Percentiles rank a stretch among this genome's conserved stretches.
Conservation (phyloP, 2,329 filamentous ascomycete species). For the Basipetospora chlamydospora region DNA sequence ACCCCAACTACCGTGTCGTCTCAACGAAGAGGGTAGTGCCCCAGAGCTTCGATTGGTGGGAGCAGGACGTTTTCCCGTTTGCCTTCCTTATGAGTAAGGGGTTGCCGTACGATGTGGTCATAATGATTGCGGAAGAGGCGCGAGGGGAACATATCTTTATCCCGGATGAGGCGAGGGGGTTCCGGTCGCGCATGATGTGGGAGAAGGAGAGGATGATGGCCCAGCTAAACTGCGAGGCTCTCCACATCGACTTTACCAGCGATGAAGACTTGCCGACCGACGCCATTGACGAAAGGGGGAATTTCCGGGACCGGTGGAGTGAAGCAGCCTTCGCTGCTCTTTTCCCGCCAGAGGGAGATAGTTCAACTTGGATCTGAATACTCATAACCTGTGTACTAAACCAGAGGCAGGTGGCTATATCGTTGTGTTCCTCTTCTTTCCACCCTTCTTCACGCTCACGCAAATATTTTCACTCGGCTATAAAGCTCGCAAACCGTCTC, state of each 20-base stretch:
- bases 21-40: conserved; percentile 3
- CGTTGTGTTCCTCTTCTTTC: not conserved
- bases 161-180: conserved; percentile 1
- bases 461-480: not conserved
- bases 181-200: not conserved
- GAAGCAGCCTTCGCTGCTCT: not conserved
- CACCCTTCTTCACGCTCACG: not conserved
- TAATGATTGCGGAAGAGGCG: not conserved
- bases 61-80: conserved; percentile 2
- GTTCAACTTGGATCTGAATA: not conserved
- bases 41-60: conserved; percentile 4
- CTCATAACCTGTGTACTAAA: not conserved
- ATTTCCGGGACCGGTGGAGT: not conserved
- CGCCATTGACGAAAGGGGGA: not conserved
- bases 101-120: not conserved
- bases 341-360: not conserved
- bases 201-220: conserved; percentile 5
- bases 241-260: not conserved
- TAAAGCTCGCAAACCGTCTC: not conserved
- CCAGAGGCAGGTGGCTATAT: not conserved
- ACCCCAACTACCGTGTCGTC: conserved; percentile 3
- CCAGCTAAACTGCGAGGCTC: not conserved
- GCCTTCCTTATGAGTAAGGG: not conserved
- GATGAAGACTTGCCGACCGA: not conserved
- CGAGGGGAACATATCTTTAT: not conserved